Base-by-base conservation (phyloP, 2,329 filamentous ascomycete genomes). In the Fusarium sacchari region DNA sequence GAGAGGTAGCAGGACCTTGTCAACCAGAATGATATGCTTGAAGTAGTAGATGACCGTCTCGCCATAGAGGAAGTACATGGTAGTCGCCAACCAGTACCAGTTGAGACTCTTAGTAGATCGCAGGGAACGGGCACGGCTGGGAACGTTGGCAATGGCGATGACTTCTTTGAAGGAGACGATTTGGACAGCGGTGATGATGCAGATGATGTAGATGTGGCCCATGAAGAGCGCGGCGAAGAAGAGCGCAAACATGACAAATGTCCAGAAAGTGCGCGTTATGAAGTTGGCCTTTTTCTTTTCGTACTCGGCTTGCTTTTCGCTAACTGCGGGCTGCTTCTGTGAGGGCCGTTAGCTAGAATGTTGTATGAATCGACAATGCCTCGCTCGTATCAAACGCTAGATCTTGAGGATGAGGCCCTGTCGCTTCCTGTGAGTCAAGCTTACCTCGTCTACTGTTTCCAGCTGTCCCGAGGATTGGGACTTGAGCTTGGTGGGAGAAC, bases 1-100 rank as follows among this genome's bases (percentile, higher is more conserved):
- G 81, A 99, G 91, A 14, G 96, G 96, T 65, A 98, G 87, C 70
- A 99, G 87, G 50, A 98, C 93, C 83, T 93, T 94, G 84, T 99
- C 96, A 50, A 99, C 95, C 67, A 99, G 86, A 47, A 99, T 91
- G 76, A 99, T 96, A 82, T 99, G 96, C 88, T 99, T 99, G 86
- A 99, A 99, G 85, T 99, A 99, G 86, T 99, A 99, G 80, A 99
- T 97, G 80, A 99, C 96, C 79, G 94, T 98, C 85, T 99, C 96
- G 80, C 96, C 96, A 81, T 99, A 99, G 57, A 99, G 88, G 78
- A 97, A 99, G 87, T 99, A 99, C 96, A 99, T 98, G 76, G 96
- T 97, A 32, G 94, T 94, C n/a, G 95, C 96, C 60, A 99, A 88
- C 87, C 97, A 99, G 84, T 99, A 99, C 96, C 96, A 99, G 84